A percentile compares a stretch with the other conserved stretches of the same genome.
phyloP scores from a whole-genome alignment of 163 green algal species.

The Chlamydomonas reinhardtii region DNA sequence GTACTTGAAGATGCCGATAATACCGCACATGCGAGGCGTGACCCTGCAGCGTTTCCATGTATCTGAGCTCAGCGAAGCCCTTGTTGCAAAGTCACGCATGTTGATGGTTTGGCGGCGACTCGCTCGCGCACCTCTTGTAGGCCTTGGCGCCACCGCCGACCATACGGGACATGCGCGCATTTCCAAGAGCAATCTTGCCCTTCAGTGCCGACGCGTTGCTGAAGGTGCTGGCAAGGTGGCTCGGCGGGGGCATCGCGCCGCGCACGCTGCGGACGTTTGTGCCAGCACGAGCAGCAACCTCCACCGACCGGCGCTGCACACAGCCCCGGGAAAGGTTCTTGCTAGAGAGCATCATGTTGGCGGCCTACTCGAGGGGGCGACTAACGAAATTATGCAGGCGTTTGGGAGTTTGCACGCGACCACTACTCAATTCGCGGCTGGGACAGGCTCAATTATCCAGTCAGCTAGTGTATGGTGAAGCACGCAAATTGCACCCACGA shows the following conservation, averaged over 20 bases:
- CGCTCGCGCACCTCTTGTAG: slow-evolving; percentile 43
- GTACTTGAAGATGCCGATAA: slow-evolving; percentile 93
- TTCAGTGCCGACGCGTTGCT: slow-evolving; percentile 49
- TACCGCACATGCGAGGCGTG: slow-evolving; percentile 84
- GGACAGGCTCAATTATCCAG: no score
- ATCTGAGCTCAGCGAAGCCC: neutral
- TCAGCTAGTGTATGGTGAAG: no score
- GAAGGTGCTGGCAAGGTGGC: slow-evolving; percentile 48
- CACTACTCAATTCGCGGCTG: no score
- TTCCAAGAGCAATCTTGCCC: slow-evolving; percentile 37
- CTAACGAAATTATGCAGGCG: no score
- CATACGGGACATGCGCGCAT: slow-evolving; percentile 38
- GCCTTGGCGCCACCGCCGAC: slow-evolving; percentile 27
- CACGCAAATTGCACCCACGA: no score
- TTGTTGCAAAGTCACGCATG: neutral
- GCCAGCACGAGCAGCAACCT: slow-evolving; percentile 42
- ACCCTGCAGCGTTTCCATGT: slow-evolving; percentile 27
- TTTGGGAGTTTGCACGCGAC: no score
- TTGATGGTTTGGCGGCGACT: neutral
- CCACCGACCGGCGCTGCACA: slow-evolving; percentile 9
- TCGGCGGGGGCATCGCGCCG: slow-evolving; percentile 29
- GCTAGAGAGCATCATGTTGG: slow-evolving; percentile 32
- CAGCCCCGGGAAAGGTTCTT: slow-evolving; percentile 19
- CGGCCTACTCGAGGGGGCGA: no score
- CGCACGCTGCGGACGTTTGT: neutral